phyloP scores from a whole-genome alignment of 2,329 filamentous ascomycete genomes.

The Fusarium sp. region DNA sequence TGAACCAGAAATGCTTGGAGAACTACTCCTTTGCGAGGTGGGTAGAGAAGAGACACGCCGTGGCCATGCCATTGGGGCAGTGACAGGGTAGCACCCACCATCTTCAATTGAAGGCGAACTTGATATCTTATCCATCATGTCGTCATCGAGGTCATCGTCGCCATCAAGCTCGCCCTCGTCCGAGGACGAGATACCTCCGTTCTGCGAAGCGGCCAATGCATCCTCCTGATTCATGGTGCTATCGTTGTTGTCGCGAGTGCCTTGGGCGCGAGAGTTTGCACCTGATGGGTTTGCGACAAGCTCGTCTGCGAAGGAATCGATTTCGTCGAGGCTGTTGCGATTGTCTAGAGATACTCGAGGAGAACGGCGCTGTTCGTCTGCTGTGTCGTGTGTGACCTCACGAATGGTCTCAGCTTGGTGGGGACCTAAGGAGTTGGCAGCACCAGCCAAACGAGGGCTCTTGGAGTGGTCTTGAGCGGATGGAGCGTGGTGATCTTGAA shows the following conservation, averaged over 20 bases:
- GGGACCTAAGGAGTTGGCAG: conserved; percentile 71
- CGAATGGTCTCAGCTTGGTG: conserved; percentile 90
- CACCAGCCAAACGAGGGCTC: conserved; percentile 35
- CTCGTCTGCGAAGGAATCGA: conserved; percentile 63
- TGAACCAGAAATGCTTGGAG: conserved; percentile 43
- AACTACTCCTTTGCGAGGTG: conserved; percentile 52
- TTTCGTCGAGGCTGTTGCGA: conserved; percentile 58
- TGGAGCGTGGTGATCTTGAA: conserved; percentile 85
- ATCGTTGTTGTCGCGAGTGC: conserved; percentile 41
- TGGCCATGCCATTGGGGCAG: conserved; percentile 58
- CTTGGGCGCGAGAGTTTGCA: conserved; percentile 24
- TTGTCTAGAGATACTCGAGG: conserved; percentile 70
- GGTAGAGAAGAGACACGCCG: conserved; percentile 60
- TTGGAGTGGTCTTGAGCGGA: conserved; percentile 84
- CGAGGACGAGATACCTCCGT: conserved; percentile 66
- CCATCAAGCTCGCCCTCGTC: conserved; percentile 76
- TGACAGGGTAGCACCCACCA: conserved; percentile 79
- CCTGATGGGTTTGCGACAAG: conserved; percentile 57
- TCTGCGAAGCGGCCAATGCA: conserved; percentile 71
- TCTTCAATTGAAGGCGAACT: conserved; percentile 99
- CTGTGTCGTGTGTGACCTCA: conserved; percentile 81
- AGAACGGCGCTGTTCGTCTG: conserved; percentile 77
- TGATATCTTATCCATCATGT: conserved; percentile 98
- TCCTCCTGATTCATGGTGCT: conserved; percentile 64
- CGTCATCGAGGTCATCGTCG: conserved; percentile 83